Evolutionary conservation across 2,329 filamentous ascomycete genomes (phyloP).

Genomic region (Bipolaris bicolor): DNA sequence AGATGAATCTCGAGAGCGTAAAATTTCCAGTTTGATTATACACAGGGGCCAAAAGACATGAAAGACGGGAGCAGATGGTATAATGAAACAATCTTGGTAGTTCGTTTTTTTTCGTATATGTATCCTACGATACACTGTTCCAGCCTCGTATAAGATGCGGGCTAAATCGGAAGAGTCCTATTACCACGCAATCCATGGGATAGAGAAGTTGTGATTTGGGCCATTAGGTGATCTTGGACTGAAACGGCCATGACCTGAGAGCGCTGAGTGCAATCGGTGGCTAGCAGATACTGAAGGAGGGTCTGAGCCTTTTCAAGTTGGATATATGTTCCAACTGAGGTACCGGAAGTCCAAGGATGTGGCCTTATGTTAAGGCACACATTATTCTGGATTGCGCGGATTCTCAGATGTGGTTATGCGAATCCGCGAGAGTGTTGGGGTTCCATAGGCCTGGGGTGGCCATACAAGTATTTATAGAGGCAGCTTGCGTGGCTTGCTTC

Average conservation of each 20-base stretch:
- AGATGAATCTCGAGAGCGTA: too few relatives aligned
- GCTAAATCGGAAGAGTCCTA: neutral
- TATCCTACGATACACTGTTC: neutral
- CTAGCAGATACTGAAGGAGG: neutral
- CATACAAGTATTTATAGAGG: neutral
- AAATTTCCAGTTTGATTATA: too few relatives aligned
- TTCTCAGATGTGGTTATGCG: neutral
- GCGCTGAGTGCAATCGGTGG: neutral
- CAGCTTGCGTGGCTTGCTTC: constrained; percentile 13
- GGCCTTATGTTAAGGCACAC: neutral
- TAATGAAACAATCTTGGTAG: too few relatives aligned
- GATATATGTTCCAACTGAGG: neutral
- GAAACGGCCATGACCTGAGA: neutral
- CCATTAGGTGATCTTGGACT: neutral
- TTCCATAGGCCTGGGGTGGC: neutral
- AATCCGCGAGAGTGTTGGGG: neutral
- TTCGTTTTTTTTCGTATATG: neutral
- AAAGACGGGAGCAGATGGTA: too few relatives aligned
- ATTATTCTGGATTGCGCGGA: neutral
- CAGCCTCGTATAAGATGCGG: neutral
- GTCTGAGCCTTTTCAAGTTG: neutral
- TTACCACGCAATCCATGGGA: neutral
- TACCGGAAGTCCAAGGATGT: neutral
- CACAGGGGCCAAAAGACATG: too few relatives aligned
- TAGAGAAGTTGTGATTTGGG: neutral